Percentiles rank a stretch among this genome's conserved stretches.
Evolutionary conservation across 257 asterid genomes (phyloP).

Genomic region (Lantana camara): DNA sequence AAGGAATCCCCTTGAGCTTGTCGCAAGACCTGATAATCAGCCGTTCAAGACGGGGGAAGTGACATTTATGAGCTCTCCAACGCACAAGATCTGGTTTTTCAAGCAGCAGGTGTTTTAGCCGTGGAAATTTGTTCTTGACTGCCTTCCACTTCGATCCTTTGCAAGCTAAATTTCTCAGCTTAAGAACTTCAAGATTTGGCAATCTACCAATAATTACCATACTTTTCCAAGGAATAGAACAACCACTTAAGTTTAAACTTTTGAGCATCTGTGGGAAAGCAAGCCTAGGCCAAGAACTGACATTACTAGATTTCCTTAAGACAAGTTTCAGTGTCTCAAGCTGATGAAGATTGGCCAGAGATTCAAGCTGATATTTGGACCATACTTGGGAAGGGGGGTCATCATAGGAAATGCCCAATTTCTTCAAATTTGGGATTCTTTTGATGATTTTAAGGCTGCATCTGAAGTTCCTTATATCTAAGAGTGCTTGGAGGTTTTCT

Average conservation of each 20-base stretch:
- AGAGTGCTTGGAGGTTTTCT: neutral
- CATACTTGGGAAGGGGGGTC: neutral
- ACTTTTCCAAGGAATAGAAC: conserved; percentile 17
- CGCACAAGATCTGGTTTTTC: conserved; percentile 4
- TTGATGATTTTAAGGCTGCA: neutral
- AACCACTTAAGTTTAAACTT: conserved; percentile 9
- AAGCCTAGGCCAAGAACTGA: no score
- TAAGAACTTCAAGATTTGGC: conserved; percentile 26
- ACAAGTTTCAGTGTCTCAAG: conserved; percentile 13
- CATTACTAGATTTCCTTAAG: neutral
- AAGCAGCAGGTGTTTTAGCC: conserved; percentile 10
- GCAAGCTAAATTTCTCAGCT: conserved; percentile 5
- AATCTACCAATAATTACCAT: conserved; percentile 7
- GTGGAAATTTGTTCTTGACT: neutral
- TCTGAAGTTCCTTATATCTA: neutral
- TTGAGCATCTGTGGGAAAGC: neutral
- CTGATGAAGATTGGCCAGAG: conserved; percentile 7
- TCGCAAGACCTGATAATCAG: neutral
- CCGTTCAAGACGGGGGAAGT: conserved; percentile 16
- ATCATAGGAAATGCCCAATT: no score
- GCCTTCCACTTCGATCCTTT: conserved; percentile 6
- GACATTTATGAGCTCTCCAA: neutral
- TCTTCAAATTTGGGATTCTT: conserved; percentile 13
- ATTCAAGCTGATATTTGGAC: conserved; percentile 13
- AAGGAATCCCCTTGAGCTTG: conserved; percentile 13